Evolutionary conservation across 805 yeast species (phyloP), one percentile per base, ranked within the genome.

Genomic region (Myxozyma sirexii): DNA sequence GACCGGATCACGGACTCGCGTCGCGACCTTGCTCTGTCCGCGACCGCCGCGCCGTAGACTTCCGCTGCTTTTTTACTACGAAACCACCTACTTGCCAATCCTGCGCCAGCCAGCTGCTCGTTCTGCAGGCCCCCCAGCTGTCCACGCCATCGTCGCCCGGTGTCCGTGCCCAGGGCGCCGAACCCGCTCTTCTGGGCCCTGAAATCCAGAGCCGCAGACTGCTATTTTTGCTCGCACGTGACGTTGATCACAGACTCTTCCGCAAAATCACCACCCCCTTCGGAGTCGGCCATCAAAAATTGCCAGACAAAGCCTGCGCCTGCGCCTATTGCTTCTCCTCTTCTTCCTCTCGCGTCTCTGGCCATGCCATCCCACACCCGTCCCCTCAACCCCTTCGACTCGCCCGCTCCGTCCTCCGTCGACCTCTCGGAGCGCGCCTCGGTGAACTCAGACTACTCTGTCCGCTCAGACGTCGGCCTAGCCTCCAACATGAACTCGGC

Each of bases 331-430:
- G 24, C 42, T 44, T 12, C 41, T 23, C 26, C 50, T 31, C 31
- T 15, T 45, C 45, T n/a, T 43, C 51, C 37, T 38, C 53, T 24
- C 29, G 24, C 47, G 26, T n/a, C 3, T 27, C 26, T 21, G n/a
- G 48, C 24, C 47, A 57, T 57, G 57, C 48, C 54, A 13, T 43
- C 44, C 45, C 23, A 46, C 51, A 33, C 45, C 15, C 48, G 54
- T n/a, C 21, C 29, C 19, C 47, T 55, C 33, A 61, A 62, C 45
- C 65, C 65, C n/a, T 62, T 62, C 49, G 56, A 45, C 19, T 62
- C 65, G 41, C 59, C 65, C n/a, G 64, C 58, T 15, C 47, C 37
- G 33, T 59, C 63, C 15, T n/a, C 17, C 17, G 50, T 50, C 26
- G 60, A 47, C 38, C 39, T 50, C 24, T 45, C 60, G 3, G 62